Base-by-base conservation (phyloP, 2,329 filamentous ascomycete species). In the Ophiostoma sp. region DNA sequence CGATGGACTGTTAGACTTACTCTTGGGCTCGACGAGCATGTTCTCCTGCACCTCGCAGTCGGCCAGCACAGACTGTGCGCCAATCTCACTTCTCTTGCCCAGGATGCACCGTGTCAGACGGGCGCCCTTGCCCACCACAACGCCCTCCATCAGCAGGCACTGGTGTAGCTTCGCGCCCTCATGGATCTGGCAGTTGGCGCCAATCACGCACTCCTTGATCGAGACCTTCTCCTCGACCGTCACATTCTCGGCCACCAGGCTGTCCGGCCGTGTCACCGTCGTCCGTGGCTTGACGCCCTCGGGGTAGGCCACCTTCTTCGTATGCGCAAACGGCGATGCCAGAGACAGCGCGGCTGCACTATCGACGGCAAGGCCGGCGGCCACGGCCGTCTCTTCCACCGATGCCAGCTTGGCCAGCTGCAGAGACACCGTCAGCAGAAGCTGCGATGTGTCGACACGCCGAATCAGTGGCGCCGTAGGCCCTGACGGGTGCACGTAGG, bases 41-140 rank as follows among this genome's bases (percentile, higher is more conserved):
- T 94, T 94, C 79, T 97, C 92, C 78, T 97, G 93, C 5, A 98
- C 90, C 80, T 98, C 93, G 76, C 94, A 97, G 72, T 97, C 92
- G 69, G 90, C 93, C 74, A 98, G 80, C n/a, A 88, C 86, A 6
- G 85, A 89, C 10, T 89, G 90, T 66, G 92, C 91, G n/a, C 94
- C 94, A 74, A 99, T 87, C 75, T 90, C 89, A 74, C 90, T 91
- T 72, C 92, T 83, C 76, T 90, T 87, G 4, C 95, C 95, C 57
- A 98, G 81, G 41, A 98, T 91, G 76, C 94, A 97, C 31, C 92
- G 91, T 0, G 91, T 95, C 68, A 98, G 82, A 78, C 93, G 93
- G 76, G 90, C 94, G 62, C 90, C 90, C 75, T 92, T 91, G 17
- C 92, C 94, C 15, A 99, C 85, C 8, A 92, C 89, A 0, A 92